phyloP scores from a whole-genome alignment of 805 yeast species.

The Starmerella apicola region DNA sequence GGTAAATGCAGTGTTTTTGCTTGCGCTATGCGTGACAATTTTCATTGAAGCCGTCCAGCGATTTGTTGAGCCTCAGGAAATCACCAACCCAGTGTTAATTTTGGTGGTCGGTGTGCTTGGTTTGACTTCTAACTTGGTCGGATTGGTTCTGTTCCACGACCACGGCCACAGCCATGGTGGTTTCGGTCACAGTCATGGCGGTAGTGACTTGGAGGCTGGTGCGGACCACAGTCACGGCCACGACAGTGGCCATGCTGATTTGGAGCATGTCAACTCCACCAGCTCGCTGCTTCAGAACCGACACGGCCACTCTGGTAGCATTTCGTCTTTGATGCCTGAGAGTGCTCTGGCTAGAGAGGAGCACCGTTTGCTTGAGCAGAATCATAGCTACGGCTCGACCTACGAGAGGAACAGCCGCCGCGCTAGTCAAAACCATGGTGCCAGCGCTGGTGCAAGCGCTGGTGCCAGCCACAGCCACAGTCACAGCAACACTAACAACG shows the following conservation, averaged over 20 bases:
- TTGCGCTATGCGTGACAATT: conserved; percentile 87
- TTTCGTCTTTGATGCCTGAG: conserved; percentile 16
- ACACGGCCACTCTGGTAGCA: not conserved
- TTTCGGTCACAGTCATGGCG: conserved; percentile 29
- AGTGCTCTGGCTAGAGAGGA: conserved; percentile 20
- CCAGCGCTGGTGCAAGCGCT: not conserved
- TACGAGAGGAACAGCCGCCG: conserved; percentile 23
- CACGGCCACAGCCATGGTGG: conserved; percentile 42
- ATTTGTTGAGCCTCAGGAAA: conserved; percentile 64
- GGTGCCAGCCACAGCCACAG: not conserved
- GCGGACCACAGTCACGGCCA: conserved; percentile 14
- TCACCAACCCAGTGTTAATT: conserved; percentile 72
- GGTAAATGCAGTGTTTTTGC: conserved; percentile 79
- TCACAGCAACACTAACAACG: not conserved
- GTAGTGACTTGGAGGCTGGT: conserved; percentile 24
- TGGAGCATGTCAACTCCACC: not conserved
- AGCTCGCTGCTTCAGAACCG: not conserved
- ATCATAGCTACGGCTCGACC: conserved; percentile 16
- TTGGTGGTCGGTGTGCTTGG: conserved; percentile 77
- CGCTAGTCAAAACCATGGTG: not conserved
- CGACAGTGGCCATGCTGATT: conserved; percentile 6
- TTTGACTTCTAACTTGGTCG: conserved; percentile 65
- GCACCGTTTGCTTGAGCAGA: conserved; percentile 16
- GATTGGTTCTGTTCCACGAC: conserved; percentile 70
- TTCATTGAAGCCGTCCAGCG: conserved; percentile 88